Conservation (phyloP, 1,284 basidiomycete species). For the Clitocybe nebularis region DNA sequence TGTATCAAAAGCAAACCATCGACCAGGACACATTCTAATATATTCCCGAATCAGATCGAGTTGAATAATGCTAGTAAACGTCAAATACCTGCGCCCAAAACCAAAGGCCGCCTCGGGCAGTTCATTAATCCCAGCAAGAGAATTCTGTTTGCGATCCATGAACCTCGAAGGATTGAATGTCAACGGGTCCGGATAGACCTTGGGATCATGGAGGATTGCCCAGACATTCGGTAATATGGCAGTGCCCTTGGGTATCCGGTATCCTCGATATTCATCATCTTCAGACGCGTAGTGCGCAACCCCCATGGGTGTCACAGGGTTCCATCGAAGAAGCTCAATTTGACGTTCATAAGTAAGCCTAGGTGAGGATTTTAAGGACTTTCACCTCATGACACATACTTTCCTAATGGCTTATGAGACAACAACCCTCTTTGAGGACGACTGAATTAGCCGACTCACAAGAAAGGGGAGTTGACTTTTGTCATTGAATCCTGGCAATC, state of each 20-base stretch:
- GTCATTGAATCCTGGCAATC: conserved; percentile 35
- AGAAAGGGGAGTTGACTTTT: conserved; percentile 32
- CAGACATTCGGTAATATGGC: conserved; percentile 41
- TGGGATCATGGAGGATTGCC: conserved; percentile 28
- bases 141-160: conserved; percentile 19
- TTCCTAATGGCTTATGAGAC: conserved; percentile 21
- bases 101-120: conserved; percentile 27
- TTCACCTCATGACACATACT: conserved; percentile 32
- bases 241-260: conserved; percentile 40
- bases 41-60: background rate
- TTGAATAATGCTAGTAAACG: background rate
- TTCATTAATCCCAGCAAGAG: conserved; percentile 21
- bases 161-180: conserved; percentile 31
- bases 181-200: conserved; percentile 31
- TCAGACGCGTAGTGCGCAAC: conserved; percentile 33
- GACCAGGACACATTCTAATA: conserved; percentile 16
- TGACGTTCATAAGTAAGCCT: too few relatives aligned
- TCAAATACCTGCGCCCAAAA: conserved; percentile 10
- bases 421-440: too few relatives aligned
- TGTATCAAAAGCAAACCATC: conserved; percentile 15
- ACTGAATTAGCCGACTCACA: conserved; percentile 17
- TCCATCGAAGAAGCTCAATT: conserved; percentile 37
- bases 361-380: too few relatives aligned
- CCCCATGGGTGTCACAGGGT: conserved; percentile 39
- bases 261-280: conserved; percentile 41